Base-by-base conservation (phyloP, 2,329 filamentous ascomycete genomes). In the Rosellinia necatrix region DNA sequence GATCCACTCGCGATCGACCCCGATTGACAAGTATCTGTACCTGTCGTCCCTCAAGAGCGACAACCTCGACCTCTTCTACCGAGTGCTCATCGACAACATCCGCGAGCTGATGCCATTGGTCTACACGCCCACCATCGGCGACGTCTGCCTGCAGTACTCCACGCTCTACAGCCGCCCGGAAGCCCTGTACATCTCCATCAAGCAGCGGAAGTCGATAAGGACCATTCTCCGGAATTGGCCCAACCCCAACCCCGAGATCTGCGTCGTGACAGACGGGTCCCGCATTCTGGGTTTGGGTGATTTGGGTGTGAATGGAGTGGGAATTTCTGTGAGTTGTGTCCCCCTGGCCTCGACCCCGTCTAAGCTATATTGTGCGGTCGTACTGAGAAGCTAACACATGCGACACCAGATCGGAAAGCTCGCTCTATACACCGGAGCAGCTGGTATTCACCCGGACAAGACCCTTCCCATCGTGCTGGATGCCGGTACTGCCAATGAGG, bases 61-160 rank as follows among this genome's bases (percentile, higher is more conserved):
- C 67, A 93, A 92, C 71, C 82, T 85, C 60, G 87, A 93, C 72
- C 83, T 94, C 56, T 94, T 93, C 80, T 93, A 91, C 79, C 84
- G 90, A 63, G 81, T 93, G 60, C 79, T 93, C 61, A 89, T 91
- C 62, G 84, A 91, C 74, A 87, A 93, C 75, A 77, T 87, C 58
- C 80, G 88, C 76, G 88, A 92, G 68, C 78, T 93, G 64, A 92
- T 91, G 76, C 90, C 90, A 44, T 78, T 93, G 63, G 90, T 94
- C 68, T 94, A 94, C 78, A 94, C 90, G 15, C 90, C 90, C 41
- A 92, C 90, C 69, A 92, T 99, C 68, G 94, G 94, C 68, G 93
- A 97, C 73, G 94, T 96, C 64, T 99, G 94, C 78, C 81, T 96
- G 72, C 89, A 93, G 76, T 99, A 96, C 85, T 96, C 92, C 34